Percentiles rank a stretch among this genome's conserved stretches.
Conservation (phyloP, 2,329 filamentous ascomycete genomes). For the Cladosporium velox region DNA sequence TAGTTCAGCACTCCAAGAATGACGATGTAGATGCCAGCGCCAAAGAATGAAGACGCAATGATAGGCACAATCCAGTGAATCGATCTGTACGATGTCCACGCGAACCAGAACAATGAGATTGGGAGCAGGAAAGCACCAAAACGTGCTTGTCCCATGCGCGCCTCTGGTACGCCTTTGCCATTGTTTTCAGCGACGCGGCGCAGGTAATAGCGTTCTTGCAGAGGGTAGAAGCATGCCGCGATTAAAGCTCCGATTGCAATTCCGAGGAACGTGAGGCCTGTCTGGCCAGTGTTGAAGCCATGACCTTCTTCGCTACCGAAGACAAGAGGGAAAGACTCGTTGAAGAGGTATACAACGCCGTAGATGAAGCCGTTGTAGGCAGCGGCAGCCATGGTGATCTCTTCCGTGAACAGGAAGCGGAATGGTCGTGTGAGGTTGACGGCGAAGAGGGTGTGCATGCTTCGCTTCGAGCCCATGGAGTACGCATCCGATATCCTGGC, state of each 20-base stretch:
- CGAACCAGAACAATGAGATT: constrained; percentile 34
- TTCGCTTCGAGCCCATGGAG: constrained; percentile 28
- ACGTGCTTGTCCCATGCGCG: constrained; percentile 31
- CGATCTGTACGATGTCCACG: constrained; percentile 39
- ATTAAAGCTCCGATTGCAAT: constrained; percentile 43
- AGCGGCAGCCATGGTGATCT: constrained; percentile 50
- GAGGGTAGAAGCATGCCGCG: constrained; percentile 45
- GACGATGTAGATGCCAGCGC: constrained; percentile 46
- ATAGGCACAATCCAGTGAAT: constrained; percentile 45
- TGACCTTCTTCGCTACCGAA: constrained; percentile 46
- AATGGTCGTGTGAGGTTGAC: constrained; percentile 51
- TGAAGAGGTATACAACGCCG: constrained; percentile 53
- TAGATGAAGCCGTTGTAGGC: constrained; percentile 54
- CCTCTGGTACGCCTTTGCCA: constrained; percentile 35
- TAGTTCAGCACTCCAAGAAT: constrained; percentile 53
- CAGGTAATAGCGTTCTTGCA: constrained; percentile 48
- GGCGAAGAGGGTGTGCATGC: constrained; percentile 44
- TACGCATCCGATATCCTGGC: constrained; percentile 27
- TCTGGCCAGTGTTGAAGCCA: constrained; percentile 44
- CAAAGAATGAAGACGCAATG: constrained; percentile 35
- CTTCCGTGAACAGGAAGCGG: constrained; percentile 49
- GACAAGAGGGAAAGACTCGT: constrained; percentile 50
- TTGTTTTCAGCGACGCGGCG: constrained; percentile 26
- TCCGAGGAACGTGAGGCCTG: constrained; percentile 30
- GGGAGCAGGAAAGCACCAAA: constrained; percentile 29